Evolutionary conservation across 768 basidiomycete species (phyloP).

Genomic region (Heimioporus sp.): DNA sequence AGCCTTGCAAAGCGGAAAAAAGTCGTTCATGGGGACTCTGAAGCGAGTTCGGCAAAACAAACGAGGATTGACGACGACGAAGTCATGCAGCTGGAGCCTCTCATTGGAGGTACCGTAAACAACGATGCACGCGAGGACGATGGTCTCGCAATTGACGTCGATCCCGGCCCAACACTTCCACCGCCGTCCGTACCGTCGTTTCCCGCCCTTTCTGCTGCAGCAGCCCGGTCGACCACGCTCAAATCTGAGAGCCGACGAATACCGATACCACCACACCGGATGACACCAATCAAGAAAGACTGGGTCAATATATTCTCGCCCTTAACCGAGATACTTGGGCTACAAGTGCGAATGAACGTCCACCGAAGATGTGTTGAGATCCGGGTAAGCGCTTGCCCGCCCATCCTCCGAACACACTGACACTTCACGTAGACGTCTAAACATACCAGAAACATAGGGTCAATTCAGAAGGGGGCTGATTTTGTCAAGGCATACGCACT

Average conservation of each 20-base stretch:
- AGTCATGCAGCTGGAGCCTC: constrained; percentile 28
- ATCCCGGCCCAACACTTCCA: constrained; percentile 43
- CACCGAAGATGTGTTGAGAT: constrained; percentile 87
- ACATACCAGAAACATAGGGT: constrained; percentile 89
- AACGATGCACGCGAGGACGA: constrained; percentile 46
- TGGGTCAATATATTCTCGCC: constrained; percentile 97
- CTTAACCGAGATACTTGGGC: constrained; percentile 87
- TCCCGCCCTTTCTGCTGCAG: constrained; percentile 61
- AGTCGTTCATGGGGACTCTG: constrained; percentile 4
- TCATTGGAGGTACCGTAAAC: constrained; percentile 1
- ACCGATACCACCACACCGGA: constrained; percentile 92
- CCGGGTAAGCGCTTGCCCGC: constrained; percentile 57
- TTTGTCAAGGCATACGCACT: constrained; percentile 94
- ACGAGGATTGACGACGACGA: constrained; percentile 23
- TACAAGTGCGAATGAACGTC: constrained; percentile 98
- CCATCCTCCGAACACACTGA: constrained; percentile 1
- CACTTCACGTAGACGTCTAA: constrained; percentile 71
- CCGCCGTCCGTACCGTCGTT: constrained; percentile 62
- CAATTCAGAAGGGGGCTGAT: constrained; percentile 95
- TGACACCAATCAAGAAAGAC: constrained; percentile 95
- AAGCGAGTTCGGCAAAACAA: constrained; percentile 11
- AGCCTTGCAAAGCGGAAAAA: constrained; percentile 41
- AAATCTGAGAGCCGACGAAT: constrained; percentile 88
- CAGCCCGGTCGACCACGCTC: constrained; percentile 46
- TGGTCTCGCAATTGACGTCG: constrained; percentile 59